Conservation (phyloP, 352 stramenopile species). For the Globisporangium echinulatum region DNA sequence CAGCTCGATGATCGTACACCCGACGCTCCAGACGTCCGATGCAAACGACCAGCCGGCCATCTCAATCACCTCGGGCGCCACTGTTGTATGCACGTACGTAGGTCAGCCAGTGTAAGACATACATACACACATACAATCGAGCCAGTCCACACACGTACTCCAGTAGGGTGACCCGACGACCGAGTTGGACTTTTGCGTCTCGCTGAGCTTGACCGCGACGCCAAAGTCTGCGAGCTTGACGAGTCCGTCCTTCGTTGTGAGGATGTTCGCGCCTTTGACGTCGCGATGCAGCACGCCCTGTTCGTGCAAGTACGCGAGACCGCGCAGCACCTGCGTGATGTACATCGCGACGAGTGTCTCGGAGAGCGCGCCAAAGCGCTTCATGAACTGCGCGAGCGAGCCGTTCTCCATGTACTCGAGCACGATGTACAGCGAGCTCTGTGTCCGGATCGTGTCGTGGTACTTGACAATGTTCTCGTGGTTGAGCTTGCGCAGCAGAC, state of each 20-base stretch:
- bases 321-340: slow-evolving; percentile 89
- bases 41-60: slow-evolving; percentile 90
- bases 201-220: slow-evolving; percentile 85
- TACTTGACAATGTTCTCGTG: slow-evolving; percentile 96
- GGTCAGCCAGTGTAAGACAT: too few species aligned
- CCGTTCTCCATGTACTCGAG: slow-evolving; percentile 94
- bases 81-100: slow-evolving; percentile 16
- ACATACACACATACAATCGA: background rate
- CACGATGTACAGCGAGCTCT: slow-evolving; percentile 79
- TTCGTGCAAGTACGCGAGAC: slow-evolving; percentile 88
- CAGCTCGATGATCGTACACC: slow-evolving; percentile 94
- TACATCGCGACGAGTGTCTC: slow-evolving; percentile 90
- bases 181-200: slow-evolving; percentile 83
- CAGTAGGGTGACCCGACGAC: slow-evolving; percentile 94
- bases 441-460: slow-evolving; percentile 90
- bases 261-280: slow-evolving; percentile 92
- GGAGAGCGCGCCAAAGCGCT: slow-evolving; percentile 90
- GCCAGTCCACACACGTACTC: slow-evolving; percentile 45
- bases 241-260: slow-evolving; percentile 89
- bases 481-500: slow-evolving; percentile 89
- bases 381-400: slow-evolving; percentile 89
- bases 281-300: slow-evolving; percentile 91
- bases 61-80: slow-evolving; percentile 95
- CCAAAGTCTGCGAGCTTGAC: slow-evolving; percentile 93
- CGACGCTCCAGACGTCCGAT: slow-evolving; percentile 93